These are phyloP conservation scores for Cymbopogon flexuosus DNA, from an alignment of 202 grass and related monocot species.

Conservation along the genomic window DNA sequence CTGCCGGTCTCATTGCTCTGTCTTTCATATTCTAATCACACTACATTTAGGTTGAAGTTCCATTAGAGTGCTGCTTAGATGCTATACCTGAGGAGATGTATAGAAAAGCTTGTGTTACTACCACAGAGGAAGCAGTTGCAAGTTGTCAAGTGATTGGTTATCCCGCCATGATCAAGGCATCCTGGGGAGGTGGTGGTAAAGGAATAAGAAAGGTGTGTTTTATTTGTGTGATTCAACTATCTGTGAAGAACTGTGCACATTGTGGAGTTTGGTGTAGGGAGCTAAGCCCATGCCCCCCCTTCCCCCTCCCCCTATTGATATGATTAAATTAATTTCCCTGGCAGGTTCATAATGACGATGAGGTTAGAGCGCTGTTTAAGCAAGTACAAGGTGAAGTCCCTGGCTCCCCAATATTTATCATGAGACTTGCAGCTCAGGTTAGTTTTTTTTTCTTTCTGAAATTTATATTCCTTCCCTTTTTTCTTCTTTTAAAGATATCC, in stretches of 20 bases:
- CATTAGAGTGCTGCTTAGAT: constrained; percentile 58
- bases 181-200: constrained; percentile 85
- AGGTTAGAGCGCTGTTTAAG: constrained; percentile 70
- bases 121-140: constrained; percentile 68
- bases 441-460: constrained; percentile 19
- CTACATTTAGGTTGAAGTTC: constrained; percentile 54
- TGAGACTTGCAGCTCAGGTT: constrained; percentile 81
- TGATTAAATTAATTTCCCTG: constrained; percentile 16
- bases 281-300: neutral
- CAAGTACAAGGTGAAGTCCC: constrained; percentile 92
- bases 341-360: constrained; percentile 78
- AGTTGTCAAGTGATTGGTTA: constrained; percentile 79
- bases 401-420: constrained; percentile 84
- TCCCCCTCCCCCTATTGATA: neutral
- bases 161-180: constrained; percentile 84
- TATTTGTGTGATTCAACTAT: constrained; percentile 3
- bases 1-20: neutral
- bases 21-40: constrained; percentile 11
- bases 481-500: constrained; percentile 1
- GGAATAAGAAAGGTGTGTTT: constrained; percentile 72
- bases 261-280: neutral
- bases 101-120: constrained; percentile 77
- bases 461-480: neutral
- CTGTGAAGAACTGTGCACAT: constrained; percentile 7
- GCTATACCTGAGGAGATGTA: constrained; percentile 68